phyloP scores from a whole-genome alignment of 2,329 filamentous ascomycete species.

The Scortechinia acanthostroma region DNA sequence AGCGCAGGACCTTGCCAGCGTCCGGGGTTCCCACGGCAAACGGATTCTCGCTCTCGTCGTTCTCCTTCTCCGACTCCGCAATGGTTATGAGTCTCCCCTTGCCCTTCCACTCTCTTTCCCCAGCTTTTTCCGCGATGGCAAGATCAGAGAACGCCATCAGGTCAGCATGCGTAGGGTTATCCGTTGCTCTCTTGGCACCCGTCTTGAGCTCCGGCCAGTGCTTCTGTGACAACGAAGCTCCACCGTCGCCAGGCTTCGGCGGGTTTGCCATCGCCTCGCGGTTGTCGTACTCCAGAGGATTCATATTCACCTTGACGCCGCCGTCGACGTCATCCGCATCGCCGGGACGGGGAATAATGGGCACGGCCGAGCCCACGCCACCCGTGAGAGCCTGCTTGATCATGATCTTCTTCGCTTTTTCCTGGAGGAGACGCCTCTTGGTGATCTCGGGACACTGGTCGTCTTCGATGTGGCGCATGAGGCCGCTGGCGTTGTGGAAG shows the following conservation, averaged over 20 bases:
- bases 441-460: slow-evolving; percentile 26
- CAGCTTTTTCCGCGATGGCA: too few relatives aligned
- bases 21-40: neutral
- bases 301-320: neutral
- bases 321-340: neutral
- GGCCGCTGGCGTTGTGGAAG: slow-evolving; percentile 23
- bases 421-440: slow-evolving; percentile 4
- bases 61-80: too few relatives aligned
- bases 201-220: neutral
- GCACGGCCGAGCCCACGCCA: neutral
- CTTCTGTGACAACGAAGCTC: neutral
- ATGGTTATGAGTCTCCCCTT: too few relatives aligned
- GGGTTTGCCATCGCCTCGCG: neutral
- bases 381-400: neutral
- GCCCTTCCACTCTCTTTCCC: neutral
- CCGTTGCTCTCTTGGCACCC: neutral
- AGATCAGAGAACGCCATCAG: neutral
- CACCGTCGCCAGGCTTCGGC: neutral
- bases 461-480: slow-evolving; percentile 37
- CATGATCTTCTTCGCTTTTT: neutral
- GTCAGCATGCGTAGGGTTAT: neutral
- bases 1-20: neutral
- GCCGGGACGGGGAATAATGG: neutral
- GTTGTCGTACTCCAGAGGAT: neutral
- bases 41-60: too few relatives aligned